Conservation (phyloP, 2,329 filamentous ascomycete species). For the Beauveria sp. region DNA sequence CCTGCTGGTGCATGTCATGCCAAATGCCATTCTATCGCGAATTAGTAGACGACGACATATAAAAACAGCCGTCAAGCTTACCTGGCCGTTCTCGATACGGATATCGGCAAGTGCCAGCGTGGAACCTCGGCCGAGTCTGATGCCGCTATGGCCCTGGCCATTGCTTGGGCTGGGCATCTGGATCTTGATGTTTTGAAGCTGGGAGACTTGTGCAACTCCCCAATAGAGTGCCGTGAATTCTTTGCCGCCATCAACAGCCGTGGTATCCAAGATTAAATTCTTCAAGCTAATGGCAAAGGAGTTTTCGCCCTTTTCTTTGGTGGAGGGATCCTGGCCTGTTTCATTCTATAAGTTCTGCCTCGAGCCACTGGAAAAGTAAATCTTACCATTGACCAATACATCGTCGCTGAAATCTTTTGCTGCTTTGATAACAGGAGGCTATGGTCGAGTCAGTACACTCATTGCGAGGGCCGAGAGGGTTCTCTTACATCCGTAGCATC, state of each 20-base stretch:
- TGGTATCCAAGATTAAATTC: slow-evolving; percentile 36
- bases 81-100: slow-evolving; percentile 31
- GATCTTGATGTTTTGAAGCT: slow-evolving; percentile 36
- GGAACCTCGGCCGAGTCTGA: slow-evolving; percentile 32
- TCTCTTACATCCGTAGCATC: slow-evolving; percentile 27
- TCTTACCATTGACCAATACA: slow-evolving; percentile 16
- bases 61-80: neutral
- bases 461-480: neutral
- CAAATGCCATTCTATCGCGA: slow-evolving; percentile 28
- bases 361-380: neutral
- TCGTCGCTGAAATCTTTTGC: slow-evolving; percentile 23
- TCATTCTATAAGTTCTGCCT: neutral
- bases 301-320: slow-evolving; percentile 26
- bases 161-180: slow-evolving; percentile 28
- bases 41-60: neutral
- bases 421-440: slow-evolving; percentile 33
- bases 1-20: slow-evolving; percentile 36
- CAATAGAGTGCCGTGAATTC: slow-evolving; percentile 34
- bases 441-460: slow-evolving; percentile 7
- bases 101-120: slow-evolving; percentile 34
- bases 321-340: slow-evolving; percentile 26
- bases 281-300: slow-evolving; percentile 36
- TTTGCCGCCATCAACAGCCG: slow-evolving; percentile 25
- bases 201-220: slow-evolving; percentile 36
- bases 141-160: slow-evolving; percentile 33